Base-by-base conservation (phyloP, 2,329 filamentous ascomycete genomes). In the Nakataea oryzae region DNA sequence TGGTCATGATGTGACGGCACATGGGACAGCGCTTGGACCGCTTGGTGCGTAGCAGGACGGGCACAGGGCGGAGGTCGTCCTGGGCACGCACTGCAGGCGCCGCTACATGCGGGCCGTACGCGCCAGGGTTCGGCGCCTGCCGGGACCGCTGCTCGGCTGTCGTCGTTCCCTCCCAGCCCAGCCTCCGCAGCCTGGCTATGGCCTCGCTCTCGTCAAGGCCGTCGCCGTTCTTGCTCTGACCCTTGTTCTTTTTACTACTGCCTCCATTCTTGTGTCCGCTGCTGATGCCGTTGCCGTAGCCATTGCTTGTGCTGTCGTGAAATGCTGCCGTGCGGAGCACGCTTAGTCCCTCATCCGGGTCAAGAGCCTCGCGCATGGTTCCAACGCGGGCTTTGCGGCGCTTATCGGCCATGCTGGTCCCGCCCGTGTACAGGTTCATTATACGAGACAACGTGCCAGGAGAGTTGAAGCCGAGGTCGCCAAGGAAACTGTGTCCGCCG, bases 1-100 rank as follows among this genome's bases (percentile, higher is more conserved):
- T 96, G 64, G 91, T 90, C 68, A 99, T 88, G 71, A 97, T 97
- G 76, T 97, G 93, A 14, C 95, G 88, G 75, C 95, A 99, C 13
- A 88, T 84, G 60, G 91, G 89, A 74, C 95, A 99, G 57, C 95
- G 90, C 76, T 97, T 97, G 26, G 91, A 92, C 50, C 93, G 89
- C 72, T 97, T 97, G 0, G 93, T 96, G 62, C 91, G 88, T 17
- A 99, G 84, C 2, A 96, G 82, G 21, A 90, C 88, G 0, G 93
- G 88, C 17, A 93, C 82, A 0, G 95, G 95, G 30, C 91, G 87
- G 6, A 97, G 83, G 26, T 93, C 85, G 61, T 87, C 82, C 1
- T 84, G 76, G 70, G 95, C 93, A 8, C 83, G 84, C 2, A 83
- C 76, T 54, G 79, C 73, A 61, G 78, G 54, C 21, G 17, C 41